A percentile compares a stretch with the other conserved stretches of the same genome.
Evolutionary conservation across 345 rosid genomes (phyloP).

Genomic region (Litchi chinensis): DNA sequence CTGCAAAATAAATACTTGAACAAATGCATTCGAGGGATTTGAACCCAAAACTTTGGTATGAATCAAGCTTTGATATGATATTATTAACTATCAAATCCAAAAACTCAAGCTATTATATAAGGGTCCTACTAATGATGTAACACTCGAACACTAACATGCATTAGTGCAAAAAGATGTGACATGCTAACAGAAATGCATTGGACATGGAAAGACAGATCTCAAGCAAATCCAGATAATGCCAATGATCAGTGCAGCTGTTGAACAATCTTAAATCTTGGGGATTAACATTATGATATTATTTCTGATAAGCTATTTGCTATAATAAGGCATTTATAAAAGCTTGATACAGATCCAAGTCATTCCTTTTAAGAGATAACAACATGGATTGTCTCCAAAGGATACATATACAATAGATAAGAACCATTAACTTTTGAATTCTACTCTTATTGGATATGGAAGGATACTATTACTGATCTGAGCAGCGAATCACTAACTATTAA

Average conservation of each 20-base stretch:
- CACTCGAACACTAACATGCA: no score
- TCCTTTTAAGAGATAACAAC: neutral
- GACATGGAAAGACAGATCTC: neutral
- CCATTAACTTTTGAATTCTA: neutral
- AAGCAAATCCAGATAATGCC: neutral
- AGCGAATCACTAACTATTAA: neutral
- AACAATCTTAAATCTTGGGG: neutral
- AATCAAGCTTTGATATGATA: no score
- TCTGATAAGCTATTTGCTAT: neutral
- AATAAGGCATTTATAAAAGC: neutral
- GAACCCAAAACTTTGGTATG: no score
- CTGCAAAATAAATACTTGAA: no score
- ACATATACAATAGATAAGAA: neutral
- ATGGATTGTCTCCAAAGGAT: neutral
- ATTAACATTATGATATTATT: neutral
- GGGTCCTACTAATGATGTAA: no score
- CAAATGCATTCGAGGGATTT: no score
- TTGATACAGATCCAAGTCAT: neutral
- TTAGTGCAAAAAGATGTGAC: no score
- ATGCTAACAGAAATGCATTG: neutral
- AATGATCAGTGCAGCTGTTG: neutral
- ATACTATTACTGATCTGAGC: neutral
- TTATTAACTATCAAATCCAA: no score
- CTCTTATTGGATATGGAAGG: neutral
- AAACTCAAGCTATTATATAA: no score